Evolutionary conservation across 192 early-diverging fungal genomes (phyloP).

Genomic region (Paraglomus occultum): DNA sequence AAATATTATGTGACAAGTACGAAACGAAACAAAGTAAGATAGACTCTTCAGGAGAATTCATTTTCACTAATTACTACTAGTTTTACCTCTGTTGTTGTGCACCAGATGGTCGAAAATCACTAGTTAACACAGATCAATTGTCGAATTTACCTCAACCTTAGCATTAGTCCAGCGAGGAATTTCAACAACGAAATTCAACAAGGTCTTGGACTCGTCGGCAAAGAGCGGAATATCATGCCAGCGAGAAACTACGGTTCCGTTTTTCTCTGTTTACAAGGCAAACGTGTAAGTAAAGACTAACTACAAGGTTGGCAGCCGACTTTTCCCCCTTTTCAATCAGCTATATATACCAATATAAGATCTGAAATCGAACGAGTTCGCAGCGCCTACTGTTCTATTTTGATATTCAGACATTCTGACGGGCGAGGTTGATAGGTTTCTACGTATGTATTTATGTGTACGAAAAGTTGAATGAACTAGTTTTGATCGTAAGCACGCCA

Average conservation of each 20-base stretch:
- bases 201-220: slow-evolving; percentile 85
- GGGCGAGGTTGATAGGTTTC: background rate
- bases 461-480: no score
- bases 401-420: slow-evolving; percentile 64
- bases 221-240: slow-evolving; percentile 99
- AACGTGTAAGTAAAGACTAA: slow-evolving; percentile 23
- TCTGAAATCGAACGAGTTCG: slow-evolving; percentile 87
- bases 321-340: background rate
- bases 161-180: slow-evolving; percentile 99
- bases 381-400: slow-evolving; percentile 80
- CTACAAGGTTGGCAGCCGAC: background rate
- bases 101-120: no score
- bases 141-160: slow-evolving; percentile 81
- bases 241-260: slow-evolving; percentile 84
- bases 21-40: slow-evolving; percentile 18
- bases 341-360: slow-evolving; percentile 73
- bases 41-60: background rate
- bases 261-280: slow-evolving; percentile 56
- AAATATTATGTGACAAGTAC: background rate
- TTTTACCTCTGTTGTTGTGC: no score
- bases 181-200: slow-evolving; percentile 99
- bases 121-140: background rate
- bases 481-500: no score
- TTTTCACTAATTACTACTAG: no score
- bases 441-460: background rate